A percentile compares a stretch with the other conserved stretches of the same genome.
phyloP scores from a whole-genome alignment of 345 rosid genomes.

The Boechera divaricarpa region DNA sequence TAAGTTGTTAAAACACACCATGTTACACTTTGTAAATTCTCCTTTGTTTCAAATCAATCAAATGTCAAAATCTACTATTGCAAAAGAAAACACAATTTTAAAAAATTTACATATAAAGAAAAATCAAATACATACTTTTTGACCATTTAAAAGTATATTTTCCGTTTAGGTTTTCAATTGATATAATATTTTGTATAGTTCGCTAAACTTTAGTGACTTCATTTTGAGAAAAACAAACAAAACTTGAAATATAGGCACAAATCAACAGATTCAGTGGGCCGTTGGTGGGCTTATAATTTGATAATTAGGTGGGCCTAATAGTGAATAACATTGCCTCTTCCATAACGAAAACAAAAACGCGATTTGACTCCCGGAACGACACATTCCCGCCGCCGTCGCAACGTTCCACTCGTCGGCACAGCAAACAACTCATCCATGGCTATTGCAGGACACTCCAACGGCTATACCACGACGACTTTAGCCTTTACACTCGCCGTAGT shows the following conservation, averaged over 20 bases:
- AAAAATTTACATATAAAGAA: background rate
- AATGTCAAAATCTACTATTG: background rate
- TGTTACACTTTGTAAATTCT: background rate
- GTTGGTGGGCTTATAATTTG: background rate
- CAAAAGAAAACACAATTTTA: background rate
- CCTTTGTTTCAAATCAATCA: background rate
- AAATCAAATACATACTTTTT: background rate
- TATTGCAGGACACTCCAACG: conserved; percentile 17
- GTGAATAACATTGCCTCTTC: background rate
- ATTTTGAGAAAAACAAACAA: background rate
- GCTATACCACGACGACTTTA: conserved; percentile 33
- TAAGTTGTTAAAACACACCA: conserved; percentile 6
- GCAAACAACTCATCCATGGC: conserved; percentile 34
- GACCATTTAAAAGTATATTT: background rate
- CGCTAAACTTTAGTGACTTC: background rate
- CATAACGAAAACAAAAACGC: background rate
- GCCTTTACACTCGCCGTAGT: conserved; percentile 36
- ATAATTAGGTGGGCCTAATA: conserved; percentile 6
- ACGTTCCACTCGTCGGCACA: conserved; percentile 33
- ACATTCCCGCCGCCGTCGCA: conserved; percentile 37
- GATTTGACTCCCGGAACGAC: background rate
- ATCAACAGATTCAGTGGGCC: background rate
- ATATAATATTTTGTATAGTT: background rate
- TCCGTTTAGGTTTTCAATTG: background rate
- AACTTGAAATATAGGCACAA: background rate